These are phyloP conservation scores for Aspergillus ustus DNA, from an alignment of 2,329 filamentous ascomycete genomes.

Conservation along the genomic window DNA sequence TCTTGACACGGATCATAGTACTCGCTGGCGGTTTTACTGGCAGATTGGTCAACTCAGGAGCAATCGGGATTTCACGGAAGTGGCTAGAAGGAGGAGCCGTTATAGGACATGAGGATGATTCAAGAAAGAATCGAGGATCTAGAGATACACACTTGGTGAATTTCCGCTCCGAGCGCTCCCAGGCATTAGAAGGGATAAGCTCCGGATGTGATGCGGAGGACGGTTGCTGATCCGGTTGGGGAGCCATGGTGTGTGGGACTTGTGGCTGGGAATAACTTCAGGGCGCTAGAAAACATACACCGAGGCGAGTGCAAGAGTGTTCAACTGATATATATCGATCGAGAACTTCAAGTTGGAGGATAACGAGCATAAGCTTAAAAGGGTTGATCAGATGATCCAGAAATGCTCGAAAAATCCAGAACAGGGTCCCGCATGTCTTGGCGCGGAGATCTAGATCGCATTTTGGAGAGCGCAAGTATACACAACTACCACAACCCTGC, in stretches of 20 bases:
- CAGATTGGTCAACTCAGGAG: neutral
- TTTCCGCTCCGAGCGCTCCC: conserved; percentile 62
- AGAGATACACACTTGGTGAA: conserved; percentile 63
- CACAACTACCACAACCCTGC: neutral
- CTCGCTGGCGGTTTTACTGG: conserved; percentile 83
- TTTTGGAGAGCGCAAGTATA: neutral
- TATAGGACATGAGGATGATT: neutral
- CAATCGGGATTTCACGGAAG: neutral
- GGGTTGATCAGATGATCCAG: neutral
- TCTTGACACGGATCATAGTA: conserved; percentile 97
- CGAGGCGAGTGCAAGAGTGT: neutral
- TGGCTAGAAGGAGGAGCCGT: neutral
- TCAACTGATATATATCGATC: neutral
- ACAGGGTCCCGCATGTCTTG: conserved; percentile 32
- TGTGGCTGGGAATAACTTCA: neutral
- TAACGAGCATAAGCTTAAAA: neutral
- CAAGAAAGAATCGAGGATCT: neutral
- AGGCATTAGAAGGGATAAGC: conserved; percentile 51
- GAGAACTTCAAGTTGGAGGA: neutral
- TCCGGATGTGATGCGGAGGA: conserved; percentile 47
- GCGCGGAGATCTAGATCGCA: conserved; percentile 26
- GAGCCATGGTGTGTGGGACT: conserved; percentile 18
- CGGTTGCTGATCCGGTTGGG: conserved; percentile 21
- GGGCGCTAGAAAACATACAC: neutral
- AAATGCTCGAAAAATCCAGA: conserved; percentile 15